Evolutionary conservation across 441 rosid genomes (phyloP).

Genomic region (California macrophylla): DNA sequence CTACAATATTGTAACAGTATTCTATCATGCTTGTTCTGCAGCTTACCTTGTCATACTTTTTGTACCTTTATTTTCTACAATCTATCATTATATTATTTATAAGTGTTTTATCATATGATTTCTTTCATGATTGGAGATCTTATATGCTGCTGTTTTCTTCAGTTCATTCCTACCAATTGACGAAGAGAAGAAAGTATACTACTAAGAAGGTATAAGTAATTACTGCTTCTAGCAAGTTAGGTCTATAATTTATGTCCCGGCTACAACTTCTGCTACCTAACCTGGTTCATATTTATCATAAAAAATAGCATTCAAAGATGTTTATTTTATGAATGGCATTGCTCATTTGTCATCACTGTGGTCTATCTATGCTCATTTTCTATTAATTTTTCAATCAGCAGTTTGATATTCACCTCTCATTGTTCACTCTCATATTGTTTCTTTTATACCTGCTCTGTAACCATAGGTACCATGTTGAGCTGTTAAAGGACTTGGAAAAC

Average conservation of each 20-base stretch:
- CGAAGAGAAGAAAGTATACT: background rate
- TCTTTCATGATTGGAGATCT: background rate
- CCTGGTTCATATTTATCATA: background rate
- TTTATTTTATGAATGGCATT: background rate
- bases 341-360: background rate
- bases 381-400: background rate
- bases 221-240: background rate
- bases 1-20: no score
- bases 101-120: background rate
- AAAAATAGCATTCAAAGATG: background rate
- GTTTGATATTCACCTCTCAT: background rate
- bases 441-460: constrained; percentile 14
- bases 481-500: constrained; percentile 38
- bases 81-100: background rate
- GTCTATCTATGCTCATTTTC: background rate
- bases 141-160: constrained; percentile 1
- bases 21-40: background rate
- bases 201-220: background rate
- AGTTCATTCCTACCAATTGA: constrained; percentile 3
- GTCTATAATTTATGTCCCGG: background rate
- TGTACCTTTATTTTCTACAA: background rate
- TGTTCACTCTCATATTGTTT: background rate
- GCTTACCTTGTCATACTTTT: background rate
- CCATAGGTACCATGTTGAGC: constrained; percentile 30
- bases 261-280: background rate